Evolutionary conservation across 306 rosid species (phyloP).

Genomic region (Medicago ruthenica): DNA sequence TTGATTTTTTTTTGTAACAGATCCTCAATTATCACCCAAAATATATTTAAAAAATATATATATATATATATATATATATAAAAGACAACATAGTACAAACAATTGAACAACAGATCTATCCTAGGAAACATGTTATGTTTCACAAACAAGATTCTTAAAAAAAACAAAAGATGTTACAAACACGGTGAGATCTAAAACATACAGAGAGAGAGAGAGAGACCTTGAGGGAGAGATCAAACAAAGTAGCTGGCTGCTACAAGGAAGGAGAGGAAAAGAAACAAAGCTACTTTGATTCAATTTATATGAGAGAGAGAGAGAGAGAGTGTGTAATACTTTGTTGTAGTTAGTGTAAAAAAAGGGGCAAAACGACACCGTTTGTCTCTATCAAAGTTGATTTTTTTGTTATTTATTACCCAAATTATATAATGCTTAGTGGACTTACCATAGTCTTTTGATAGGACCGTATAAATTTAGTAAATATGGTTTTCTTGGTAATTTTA

Average conservation of each 20-base stretch:
- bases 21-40: neutral
- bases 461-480: neutral
- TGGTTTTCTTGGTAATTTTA: neutral
- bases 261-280: neutral
- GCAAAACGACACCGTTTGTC: constrained; percentile 13
- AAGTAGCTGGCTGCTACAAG: constrained; percentile 49
- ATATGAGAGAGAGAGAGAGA: neutral
- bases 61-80: too few species aligned
- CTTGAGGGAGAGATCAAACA: constrained; percentile 38
- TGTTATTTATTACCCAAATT: neutral
- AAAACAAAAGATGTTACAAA: neutral
- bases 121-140: constrained; percentile 13
- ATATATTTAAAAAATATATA: neutral
- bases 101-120: constrained; percentile 45
- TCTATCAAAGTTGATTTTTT: neutral
- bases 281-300: neutral
- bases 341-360: neutral
- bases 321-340: neutral
- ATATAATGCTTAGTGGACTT: neutral
- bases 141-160: neutral
- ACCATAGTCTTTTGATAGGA: neutral
- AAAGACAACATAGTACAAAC: neutral
- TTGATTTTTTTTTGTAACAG: neutral
- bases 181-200: constrained; percentile 39
- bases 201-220: constrained; percentile 35